Evolutionary conservation across 306 rosid genomes (phyloP).

Genomic region (Echinosophora koreensis): DNA sequence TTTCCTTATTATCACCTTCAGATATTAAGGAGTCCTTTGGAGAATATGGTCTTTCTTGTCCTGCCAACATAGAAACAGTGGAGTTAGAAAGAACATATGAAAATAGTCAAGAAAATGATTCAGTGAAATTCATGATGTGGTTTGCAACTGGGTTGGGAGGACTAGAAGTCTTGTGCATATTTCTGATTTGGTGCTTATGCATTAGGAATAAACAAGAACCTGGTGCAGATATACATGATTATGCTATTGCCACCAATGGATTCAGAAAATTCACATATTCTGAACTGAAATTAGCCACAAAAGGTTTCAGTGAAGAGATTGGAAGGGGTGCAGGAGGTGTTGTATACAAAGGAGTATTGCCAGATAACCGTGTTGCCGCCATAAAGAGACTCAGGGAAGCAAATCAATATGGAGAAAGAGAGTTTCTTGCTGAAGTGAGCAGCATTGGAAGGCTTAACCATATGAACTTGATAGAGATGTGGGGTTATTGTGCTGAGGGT

Average conservation of each 20-base stretch:
- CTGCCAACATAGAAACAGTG: background rate
- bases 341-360: slow-evolving; percentile 59
- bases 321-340: slow-evolving; percentile 66
- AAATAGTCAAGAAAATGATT: slow-evolving; percentile 21
- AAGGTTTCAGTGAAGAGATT: slow-evolving; percentile 60
- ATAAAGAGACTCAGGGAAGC: slow-evolving; percentile 57
- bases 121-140: slow-evolving; percentile 49
- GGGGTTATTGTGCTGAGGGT: slow-evolving; percentile 70
- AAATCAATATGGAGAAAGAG: slow-evolving; percentile 60
- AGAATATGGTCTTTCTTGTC: slow-evolving; percentile 40
- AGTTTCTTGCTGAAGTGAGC: slow-evolving; percentile 69
- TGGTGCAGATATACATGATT: slow-evolving; percentile 36
- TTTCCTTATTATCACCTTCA: background rate
- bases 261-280: slow-evolving; percentile 62
- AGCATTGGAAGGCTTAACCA: slow-evolving; percentile 68
- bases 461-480: slow-evolving; percentile 67
- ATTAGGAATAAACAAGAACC: slow-evolving; percentile 15
- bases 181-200: slow-evolving; percentile 48
- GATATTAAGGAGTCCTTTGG: background rate
- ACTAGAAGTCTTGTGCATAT: slow-evolving; percentile 51
- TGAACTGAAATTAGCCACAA: slow-evolving; percentile 61
- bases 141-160: slow-evolving; percentile 61
- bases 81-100: slow-evolving; percentile 36
- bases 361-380: slow-evolving; percentile 58
- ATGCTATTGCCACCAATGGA: slow-evolving; percentile 47